phyloP scores from a whole-genome alignment of 2,329 filamentous ascomycete genomes.

The Trichoderma sp. region DNA sequence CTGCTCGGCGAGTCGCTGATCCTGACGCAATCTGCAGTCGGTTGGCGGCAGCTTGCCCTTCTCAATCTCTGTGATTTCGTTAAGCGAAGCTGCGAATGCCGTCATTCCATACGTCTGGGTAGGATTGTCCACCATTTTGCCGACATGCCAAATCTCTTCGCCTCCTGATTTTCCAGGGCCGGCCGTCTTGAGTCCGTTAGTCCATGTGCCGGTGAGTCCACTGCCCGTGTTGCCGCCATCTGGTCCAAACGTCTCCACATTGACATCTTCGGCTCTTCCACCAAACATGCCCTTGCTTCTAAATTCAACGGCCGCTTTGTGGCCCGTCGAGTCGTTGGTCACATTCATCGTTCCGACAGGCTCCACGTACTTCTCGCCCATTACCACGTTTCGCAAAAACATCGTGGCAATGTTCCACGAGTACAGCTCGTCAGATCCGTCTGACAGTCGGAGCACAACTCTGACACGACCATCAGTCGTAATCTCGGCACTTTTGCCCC shows the following conservation, averaged over 20 bases:
- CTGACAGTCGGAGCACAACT: slow-evolving; percentile 65
- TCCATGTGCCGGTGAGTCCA: slow-evolving; percentile 83
- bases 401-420: slow-evolving; percentile 87
- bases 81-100: slow-evolving; percentile 79
- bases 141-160: slow-evolving; percentile 76
- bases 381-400: slow-evolving; percentile 93
- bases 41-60: slow-evolving; percentile 73
- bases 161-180: slow-evolving; percentile 62
- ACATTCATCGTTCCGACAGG: slow-evolving; percentile 89
- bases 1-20: slow-evolving; percentile 82
- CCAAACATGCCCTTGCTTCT: slow-evolving; percentile 97
- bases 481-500: slow-evolving; percentile 95
- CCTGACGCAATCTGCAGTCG: slow-evolving; percentile 80
- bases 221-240: slow-evolving; percentile 66
- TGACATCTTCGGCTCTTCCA: slow-evolving; percentile 86
- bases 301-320: slow-evolving; percentile 85
- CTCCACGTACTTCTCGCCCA: slow-evolving; percentile 97
- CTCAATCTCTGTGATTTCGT: slow-evolving; percentile 84
- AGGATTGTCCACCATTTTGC: slow-evolving; percentile 75
- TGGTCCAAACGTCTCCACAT: slow-evolving; percentile 69
- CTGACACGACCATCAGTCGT: slow-evolving; percentile 88
- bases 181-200: slow-evolving; percentile 66
- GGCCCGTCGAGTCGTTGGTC: slow-evolving; percentile 78
- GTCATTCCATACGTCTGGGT: slow-evolving; percentile 85
- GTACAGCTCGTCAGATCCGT: slow-evolving; percentile 77